Evolutionary conservation across 129 eudicot species (phyloP), one percentile per base, ranked within the genome.

Genomic region (Saposhnikovia divaricata): DNA sequence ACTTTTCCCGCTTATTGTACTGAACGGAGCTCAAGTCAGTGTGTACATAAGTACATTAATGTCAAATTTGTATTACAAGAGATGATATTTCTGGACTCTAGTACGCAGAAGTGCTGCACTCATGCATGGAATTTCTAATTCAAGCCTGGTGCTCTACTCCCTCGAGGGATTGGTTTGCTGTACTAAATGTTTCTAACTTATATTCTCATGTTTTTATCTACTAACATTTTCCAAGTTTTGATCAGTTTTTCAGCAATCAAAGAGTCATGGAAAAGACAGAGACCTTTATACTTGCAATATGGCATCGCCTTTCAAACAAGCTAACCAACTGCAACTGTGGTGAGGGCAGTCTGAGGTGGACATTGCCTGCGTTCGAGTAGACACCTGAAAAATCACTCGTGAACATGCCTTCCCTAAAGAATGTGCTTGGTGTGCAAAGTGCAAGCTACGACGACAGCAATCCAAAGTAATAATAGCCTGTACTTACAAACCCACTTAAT

Each of bases 11-110:
- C 85, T 76, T 23, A 84, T 87, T 84, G 87, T 84, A 84, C 82
- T 87, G 90, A 87, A 84, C 84, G 90, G 90, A 87, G 90, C 86
- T 87, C 90, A 72, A 46, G 50, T 46, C 50, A 5, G 42, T 13
- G 12, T 7, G 13, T 31, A 31, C 34, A 31, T 31, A 0, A 1
- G 34, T n/a, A 51, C 47, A 16, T 23, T 10, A 2, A 57, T 57
- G 1, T 8, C 12, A 57, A 23, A 7, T 10, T 57, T 57, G 65
- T 10, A 23, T 6, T 57, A 6, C 2, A 0, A 63, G 38, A 63
- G 38, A 63, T 63, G 38, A 25, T 25, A 27, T 27, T 25, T 25
- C 70, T 27, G 34, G 34, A 31, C 34, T 31, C 34, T 31, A 31
- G 34, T 31, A 31, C 34, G 34, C 34, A 31, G 34, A 31, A 31